A percentile compares a stretch with the other conserved stretches of the same genome.
These are phyloP conservation scores for Halophytophthora batemanensis DNA, from an alignment of 352 stramenopile species.

Conservation along the genomic window DNA sequence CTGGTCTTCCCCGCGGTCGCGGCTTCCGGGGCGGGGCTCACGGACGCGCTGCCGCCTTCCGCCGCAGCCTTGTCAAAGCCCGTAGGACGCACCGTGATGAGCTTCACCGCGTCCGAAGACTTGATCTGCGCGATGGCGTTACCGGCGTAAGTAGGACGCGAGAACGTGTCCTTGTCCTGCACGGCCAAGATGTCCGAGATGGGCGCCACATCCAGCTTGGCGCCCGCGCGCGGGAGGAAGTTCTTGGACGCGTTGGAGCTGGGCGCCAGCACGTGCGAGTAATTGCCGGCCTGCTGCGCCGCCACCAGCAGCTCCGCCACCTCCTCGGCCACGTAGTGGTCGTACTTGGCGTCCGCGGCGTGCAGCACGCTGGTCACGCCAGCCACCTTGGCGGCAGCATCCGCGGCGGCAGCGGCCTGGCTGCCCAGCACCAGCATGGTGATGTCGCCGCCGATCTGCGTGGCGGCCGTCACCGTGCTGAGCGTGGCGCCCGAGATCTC, in stretches of 20 bases:
- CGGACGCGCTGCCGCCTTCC: conserved; percentile 66
- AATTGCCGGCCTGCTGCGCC: conserved; percentile 60
- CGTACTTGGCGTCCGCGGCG: conserved; percentile 83
- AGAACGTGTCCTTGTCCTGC: conserved; percentile 93
- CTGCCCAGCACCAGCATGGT: conserved; percentile 74
- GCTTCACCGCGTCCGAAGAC: conserved; percentile 89
- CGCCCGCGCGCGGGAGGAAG: conserved; percentile 94
- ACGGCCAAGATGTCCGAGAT: conserved; percentile 96
- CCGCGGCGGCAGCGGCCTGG: conserved; percentile 51
- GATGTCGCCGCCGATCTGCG: conserved; percentile 79
- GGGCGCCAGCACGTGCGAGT: conserved; percentile 93
- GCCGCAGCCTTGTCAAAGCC: conserved; percentile 95
- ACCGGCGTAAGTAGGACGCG: conserved; percentile 83
- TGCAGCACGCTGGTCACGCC: conserved; percentile 84
- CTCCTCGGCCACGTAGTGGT: conserved; percentile 86
- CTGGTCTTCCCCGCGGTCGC: conserved; percentile 63
- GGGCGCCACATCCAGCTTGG: conserved; percentile 92
- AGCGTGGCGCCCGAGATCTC: conserved; percentile 74
- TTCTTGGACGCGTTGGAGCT: conserved; percentile 97
- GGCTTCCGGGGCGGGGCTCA: conserved; percentile 64
- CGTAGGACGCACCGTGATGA: conserved; percentile 96
- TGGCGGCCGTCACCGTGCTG: conserved; percentile 82
- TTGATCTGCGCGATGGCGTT: conserved; percentile 90
- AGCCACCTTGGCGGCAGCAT: conserved; percentile 70
- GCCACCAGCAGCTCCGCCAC: conserved; percentile 78